Conservation (phyloP, 371 early-diverging fungal genomes). For the Quaeritorhiza haematococci region DNA sequence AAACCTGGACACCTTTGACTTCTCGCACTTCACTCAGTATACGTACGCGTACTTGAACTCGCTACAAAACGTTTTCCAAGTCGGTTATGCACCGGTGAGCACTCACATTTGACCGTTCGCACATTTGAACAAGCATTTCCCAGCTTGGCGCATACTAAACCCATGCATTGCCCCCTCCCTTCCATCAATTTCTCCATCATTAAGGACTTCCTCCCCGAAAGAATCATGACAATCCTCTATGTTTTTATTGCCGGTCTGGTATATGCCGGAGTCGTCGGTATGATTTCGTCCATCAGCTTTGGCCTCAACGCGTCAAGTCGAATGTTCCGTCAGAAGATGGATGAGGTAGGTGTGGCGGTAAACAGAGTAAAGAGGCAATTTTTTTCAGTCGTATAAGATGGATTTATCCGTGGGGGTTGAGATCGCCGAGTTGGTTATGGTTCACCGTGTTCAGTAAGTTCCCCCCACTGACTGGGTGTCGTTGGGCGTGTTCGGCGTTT, state of each 20-base stretch:
- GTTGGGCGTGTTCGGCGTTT: no score
- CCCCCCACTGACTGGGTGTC: no score
- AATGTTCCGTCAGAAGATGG: constrained; percentile 31
- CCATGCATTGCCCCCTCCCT: neutral
- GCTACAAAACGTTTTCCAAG: constrained; percentile 13
- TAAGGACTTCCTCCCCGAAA: no score
- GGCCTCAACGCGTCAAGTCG: constrained; percentile 34
- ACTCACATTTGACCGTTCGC: no score
- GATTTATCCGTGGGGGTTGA: no score
- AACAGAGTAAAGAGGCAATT: no score
- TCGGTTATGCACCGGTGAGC: constrained; percentile 12
- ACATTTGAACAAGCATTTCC: neutral
- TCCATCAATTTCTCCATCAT: neutral
- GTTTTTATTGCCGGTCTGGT: neutral
- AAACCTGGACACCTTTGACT: no score
- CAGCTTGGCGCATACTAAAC: neutral
- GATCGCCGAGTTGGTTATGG: no score
- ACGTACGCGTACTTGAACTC: neutral
- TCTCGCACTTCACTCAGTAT: neutral
- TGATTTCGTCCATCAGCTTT: constrained; percentile 29
- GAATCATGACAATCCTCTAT: neutral
- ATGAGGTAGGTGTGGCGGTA: no score
- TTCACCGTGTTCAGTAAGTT: constrained; percentile 36
- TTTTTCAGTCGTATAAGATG: no score
- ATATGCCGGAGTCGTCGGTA: constrained; percentile 24